Percentiles rank a stretch among this genome's conserved stretches.
phyloP scores from a whole-genome alignment of 2,329 filamentous ascomycete species.

The Ascochyta fabae region DNA sequence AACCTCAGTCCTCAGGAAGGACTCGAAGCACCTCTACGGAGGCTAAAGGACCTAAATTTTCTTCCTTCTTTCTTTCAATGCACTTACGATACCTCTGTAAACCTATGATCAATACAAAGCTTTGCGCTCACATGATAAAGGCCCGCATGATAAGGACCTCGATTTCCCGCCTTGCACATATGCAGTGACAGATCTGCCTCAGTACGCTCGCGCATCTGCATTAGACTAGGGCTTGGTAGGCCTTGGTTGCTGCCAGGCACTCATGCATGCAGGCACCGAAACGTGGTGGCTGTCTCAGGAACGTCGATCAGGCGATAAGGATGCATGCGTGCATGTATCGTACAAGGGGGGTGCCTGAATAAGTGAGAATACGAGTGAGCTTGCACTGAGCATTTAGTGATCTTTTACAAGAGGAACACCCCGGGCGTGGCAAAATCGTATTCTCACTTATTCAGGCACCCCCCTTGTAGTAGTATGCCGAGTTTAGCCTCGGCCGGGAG shows the following conservation, averaged over 20 bases:
- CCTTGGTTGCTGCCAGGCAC: constrained; percentile 8
- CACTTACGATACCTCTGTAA: constrained; percentile 41
- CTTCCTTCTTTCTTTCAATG: constrained; percentile 34
- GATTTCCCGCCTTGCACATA: neutral
- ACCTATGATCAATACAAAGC: constrained; percentile 28
- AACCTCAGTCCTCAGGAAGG: constrained; percentile 34
- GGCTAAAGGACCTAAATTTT: constrained; percentile 44
- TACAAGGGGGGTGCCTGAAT: no score
- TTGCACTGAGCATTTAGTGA: no score
- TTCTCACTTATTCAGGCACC: no score
- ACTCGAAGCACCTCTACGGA: constrained; percentile 36
- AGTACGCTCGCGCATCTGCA: neutral
- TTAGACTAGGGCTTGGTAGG: neutral
- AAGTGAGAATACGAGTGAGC: no score
- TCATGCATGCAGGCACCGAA: constrained; percentile 18
- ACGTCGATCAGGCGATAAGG: constrained; percentile 6
- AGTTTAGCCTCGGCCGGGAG: neutral
- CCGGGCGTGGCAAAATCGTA: no score
- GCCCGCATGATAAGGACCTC: no score
- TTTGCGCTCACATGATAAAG: neutral
- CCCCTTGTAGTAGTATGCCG: neutral
- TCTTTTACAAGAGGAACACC: no score
- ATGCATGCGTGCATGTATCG: neutral
- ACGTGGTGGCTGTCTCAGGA: constrained; percentile 11
- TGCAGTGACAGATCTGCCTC: neutral